Base-by-base conservation (phyloP, 176 grass and related monocot genomes). In the Puya raimondii region DNA sequence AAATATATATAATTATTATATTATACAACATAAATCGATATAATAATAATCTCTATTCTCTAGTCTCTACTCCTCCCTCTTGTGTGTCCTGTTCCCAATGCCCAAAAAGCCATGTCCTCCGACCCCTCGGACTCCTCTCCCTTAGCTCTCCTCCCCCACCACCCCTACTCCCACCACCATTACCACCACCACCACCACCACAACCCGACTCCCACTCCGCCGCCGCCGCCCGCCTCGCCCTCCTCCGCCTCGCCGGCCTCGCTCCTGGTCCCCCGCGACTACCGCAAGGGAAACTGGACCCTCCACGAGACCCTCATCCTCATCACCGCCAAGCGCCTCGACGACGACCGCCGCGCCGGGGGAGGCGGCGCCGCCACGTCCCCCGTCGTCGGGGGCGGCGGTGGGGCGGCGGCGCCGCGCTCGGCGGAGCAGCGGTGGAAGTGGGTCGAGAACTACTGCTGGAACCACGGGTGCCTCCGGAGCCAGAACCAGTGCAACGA, bases 401-500 rank as follows among this genome's bases (percentile, higher is more conserved):
- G 10, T n/a, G 14, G 29, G 57, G 23, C 11, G 66, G 11, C n/a
- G 70, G 20, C 23, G 48, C 18, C 76, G 9, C 66, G 94, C 0
- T 92, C 90, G 0, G 85, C 90, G n/a, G 94, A 99, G 85, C 94
- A 93, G 80, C 76, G 94, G 9, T 99, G 95, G 95, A 99, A 99
- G 63, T 99, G 95, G 94, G 91, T 99, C 10, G 95, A 99, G 85
- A 93, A 99, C 82, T 94, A 99, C 78, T 99, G 95, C 82, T 94
- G 95, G 95, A 83, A 85, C 21, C 82, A 93, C 12, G 87, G 90
- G 5, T 99, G 95, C 78, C 84, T 90, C 21, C 87, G 95, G 63
- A 99, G 95, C 75, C 95, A 99, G 84, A 99, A 99, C 80, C 95
- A 99, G 85, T 94, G 95, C 82, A 99, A 99, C 83, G 95, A 99